Evolutionary conservation across 2,329 filamentous ascomycete species (phyloP), one percentile per base, ranked within the genome.

Genomic region (Ophiostoma sp.): DNA sequence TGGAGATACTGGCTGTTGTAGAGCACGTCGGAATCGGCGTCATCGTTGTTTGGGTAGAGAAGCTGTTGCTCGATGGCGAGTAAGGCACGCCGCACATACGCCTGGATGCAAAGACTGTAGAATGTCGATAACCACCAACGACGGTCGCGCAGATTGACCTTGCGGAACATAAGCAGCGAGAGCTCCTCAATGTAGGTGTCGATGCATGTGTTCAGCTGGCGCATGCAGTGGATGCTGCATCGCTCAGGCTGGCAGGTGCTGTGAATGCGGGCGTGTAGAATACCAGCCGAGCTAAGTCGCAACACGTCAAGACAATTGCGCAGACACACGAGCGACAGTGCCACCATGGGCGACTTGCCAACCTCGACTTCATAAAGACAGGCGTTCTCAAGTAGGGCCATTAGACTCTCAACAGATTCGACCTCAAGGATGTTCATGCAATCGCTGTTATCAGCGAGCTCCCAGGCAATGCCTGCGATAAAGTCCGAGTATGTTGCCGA

Each of bases 61-160:
- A 76, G 72, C 65, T 76, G 74, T 67, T 76, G 77, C 57, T 77
- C 76, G 15, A 77, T 74, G 35, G 72, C 71, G 1, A 77, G 74
- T 17, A 77, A 64, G 17, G 75, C 76, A 17, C 77, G 76, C 15
- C 76, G 74, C 15, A 77, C 76, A 44, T 77, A 76, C 52, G 76
- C 76, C 71, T 77, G 76, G 72, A 77, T 77, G 70, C 73, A 77
- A 4, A 77, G 72, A 66, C 76, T 77, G 71, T 77, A 77, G 67
- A 77, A 77, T 0, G 76, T 77, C 52, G 76, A 77, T 10, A 77
- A 68, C 76, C 76, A 77, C 76, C 76, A 77, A 17, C 75, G 74
- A 27, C 76, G 72, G 64, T 77, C 76, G 17, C 76, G 74, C 72
- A 77, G 74, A 36, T 77, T 77, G 68, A 77, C 76, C 70, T 77